A percentile compares a stretch with the other conserved stretches of the same genome.
Evolutionary conservation across 192 early-diverging fungal genomes (phyloP).

Genomic region (Backusella australiensis): DNA sequence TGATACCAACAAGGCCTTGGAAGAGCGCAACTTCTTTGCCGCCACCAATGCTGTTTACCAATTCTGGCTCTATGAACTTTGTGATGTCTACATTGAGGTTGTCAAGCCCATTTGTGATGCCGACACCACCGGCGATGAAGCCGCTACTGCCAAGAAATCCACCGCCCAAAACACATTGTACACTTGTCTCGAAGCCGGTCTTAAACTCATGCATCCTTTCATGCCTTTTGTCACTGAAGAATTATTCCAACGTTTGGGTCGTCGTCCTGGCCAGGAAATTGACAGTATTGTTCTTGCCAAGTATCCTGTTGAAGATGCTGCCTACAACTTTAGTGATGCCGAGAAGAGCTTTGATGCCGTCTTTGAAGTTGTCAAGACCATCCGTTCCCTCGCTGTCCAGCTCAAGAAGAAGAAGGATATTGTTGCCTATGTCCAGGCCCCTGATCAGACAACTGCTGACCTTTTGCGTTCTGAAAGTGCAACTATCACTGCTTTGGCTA

Average conservation of each 20-base stretch:
- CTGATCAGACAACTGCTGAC: constrained; percentile 36
- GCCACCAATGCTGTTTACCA: constrained; percentile 85
- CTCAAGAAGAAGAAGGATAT: constrained; percentile 76
- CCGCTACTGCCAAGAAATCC: constrained; percentile 39
- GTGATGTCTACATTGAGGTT: constrained; percentile 94
- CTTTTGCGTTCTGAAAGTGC: constrained; percentile 57
- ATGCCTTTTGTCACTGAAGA: constrained; percentile 99
- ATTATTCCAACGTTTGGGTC: constrained; percentile 92
- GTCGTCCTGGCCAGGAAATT: constrained; percentile 66
- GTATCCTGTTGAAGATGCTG: constrained; percentile 54
- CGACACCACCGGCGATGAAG: constrained; percentile 48
- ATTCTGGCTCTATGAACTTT: constrained; percentile 97
- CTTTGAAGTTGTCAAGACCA: constrained; percentile 71
- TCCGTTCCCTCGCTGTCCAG: constrained; percentile 74
- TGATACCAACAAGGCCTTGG: constrained; percentile 74
- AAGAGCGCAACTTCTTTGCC: constrained; percentile 88
- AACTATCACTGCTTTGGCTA: constrained; percentile 70
- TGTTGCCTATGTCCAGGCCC: constrained; percentile 60
- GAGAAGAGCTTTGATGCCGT: constrained; percentile 81
- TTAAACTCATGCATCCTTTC: constrained; percentile 95
- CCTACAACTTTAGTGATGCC: constrained; percentile 61
- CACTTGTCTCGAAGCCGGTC: constrained; percentile 89
- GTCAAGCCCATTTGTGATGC: constrained; percentile 88
- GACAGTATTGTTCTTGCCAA: constrained; percentile 71
- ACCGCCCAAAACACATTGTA: constrained; percentile 88